phyloP scores from a whole-genome alignment of 2,329 filamentous ascomycete genomes.

The Microdochium bolleyi region DNA sequence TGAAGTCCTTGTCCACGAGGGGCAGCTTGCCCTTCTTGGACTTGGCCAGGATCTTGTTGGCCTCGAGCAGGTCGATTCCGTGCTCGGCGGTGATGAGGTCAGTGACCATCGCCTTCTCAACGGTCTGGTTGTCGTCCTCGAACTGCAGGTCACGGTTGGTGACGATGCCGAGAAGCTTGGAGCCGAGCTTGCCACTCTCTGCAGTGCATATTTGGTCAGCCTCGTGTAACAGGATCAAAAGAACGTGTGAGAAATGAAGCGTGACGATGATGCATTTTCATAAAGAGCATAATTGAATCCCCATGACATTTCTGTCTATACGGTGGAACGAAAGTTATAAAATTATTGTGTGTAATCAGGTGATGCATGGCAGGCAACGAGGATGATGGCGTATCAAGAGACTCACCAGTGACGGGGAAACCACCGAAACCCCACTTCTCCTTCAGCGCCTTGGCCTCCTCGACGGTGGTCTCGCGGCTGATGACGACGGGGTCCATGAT shows the following conservation, averaged over 20 bases:
- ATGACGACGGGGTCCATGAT: constrained; percentile 95
- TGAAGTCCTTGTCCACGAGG: constrained; percentile 75
- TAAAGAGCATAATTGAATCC: constrained; percentile 55
- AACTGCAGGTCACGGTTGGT: constrained; percentile 98
- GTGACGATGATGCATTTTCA: constrained; percentile 23
- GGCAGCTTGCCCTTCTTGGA: constrained; percentile 99
- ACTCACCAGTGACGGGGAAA: constrained; percentile 96
- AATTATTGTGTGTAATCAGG: constrained; percentile 74
- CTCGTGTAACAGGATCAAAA: constrained; percentile 5
- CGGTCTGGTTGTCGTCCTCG: constrained; percentile 67
- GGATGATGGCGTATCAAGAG: constrained; percentile 8
- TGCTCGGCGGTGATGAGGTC: constrained; percentile 82
- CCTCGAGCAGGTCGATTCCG: constrained; percentile 78
- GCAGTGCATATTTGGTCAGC: constrained; percentile 26
- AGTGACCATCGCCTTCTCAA: constrained; percentile 90
- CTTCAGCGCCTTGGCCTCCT: constrained; percentile 85
- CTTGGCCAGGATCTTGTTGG: constrained; percentile 85
- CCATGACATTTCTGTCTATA: constrained; percentile 82
- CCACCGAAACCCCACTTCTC: constrained; percentile 98
- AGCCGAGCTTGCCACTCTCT: constrained; percentile 90
- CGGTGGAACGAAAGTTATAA: constrained; percentile 99
- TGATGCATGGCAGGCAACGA: constrained; percentile 18
- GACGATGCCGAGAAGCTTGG: constrained; percentile 94
- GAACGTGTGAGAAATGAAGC: constrained; percentile 1
- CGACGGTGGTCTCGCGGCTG: constrained; percentile 77